Evolutionary conservation across 306 rosid species (phyloP).

Genomic region (Comarum palustre): DNA sequence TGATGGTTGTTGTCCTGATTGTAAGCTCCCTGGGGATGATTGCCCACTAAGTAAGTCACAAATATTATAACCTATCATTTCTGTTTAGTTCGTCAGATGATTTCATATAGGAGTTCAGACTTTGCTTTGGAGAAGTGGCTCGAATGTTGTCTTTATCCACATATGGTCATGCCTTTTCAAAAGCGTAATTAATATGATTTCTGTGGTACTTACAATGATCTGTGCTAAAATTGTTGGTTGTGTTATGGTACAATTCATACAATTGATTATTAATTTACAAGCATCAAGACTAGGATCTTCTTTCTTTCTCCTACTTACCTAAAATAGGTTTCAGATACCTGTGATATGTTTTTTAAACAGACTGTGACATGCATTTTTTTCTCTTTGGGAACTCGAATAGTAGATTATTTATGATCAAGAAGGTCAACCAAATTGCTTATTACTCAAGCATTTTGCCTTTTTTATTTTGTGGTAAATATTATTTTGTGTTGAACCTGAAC

Average conservation of each 20-base stretch:
- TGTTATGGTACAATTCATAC: neutral
- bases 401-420: no score
- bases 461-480: no score
- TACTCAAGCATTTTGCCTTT: no score
- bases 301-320: neutral
- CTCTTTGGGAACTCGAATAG: no score
- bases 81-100: neutral
- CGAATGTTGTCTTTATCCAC: neutral
- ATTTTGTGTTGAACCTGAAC: neutral
- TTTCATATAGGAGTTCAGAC: neutral
- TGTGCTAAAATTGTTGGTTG: neutral
- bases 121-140: neutral
- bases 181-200: neutral
- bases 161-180: neutral
- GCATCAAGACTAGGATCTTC: conserved; percentile 1
- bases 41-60: conserved; percentile 75
- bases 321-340: neutral
- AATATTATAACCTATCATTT: neutral
- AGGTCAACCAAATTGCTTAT: no score
- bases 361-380: no score
- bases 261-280: neutral
- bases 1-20: conserved; percentile 93
- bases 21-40: conserved; percentile 89
- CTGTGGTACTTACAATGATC: neutral
- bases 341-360: no score